A percentile compares a stretch with the other conserved stretches of the same genome.
Conservation (phyloP, 1,139 yeast genomes). For the Sugiyamaella sp. region DNA sequence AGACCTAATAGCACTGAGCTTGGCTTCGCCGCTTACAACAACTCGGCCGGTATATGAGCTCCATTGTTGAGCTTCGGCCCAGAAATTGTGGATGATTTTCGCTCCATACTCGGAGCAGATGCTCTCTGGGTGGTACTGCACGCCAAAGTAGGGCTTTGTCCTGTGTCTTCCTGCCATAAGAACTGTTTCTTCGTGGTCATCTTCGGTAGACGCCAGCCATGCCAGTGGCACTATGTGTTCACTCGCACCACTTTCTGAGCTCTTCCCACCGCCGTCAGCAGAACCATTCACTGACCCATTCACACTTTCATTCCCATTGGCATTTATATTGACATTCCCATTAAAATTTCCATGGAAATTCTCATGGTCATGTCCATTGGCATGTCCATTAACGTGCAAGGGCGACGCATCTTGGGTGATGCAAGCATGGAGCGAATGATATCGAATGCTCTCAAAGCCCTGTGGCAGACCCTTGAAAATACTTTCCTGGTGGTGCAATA, state of each 20-base stretch:
- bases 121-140: slow-evolving; percentile 97
- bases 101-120: slow-evolving; percentile 76
- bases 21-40: slow-evolving; percentile 16
- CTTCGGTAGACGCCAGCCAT: slow-evolving; percentile 22
- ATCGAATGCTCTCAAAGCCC: slow-evolving; percentile 71
- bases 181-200: slow-evolving; percentile 41
- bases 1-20: slow-evolving; percentile 22
- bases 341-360: too few relatives aligned
- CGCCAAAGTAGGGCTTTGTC: slow-evolving; percentile 77
- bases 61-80: slow-evolving; percentile 51
- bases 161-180: slow-evolving; percentile 80
- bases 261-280: slow-evolving; percentile 9
- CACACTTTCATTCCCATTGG: too few relatives aligned
- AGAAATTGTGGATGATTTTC: slow-evolving; percentile 62
- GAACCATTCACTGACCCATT: too few relatives aligned
- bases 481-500: slow-evolving; percentile 43
- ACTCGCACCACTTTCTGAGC: slow-evolving; percentile 27
- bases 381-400: not conserved
- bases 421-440: slow-evolving; percentile 78
- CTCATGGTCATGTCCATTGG: not conserved
- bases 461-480: slow-evolving; percentile 49
- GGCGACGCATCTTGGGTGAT: slow-evolving; percentile 11
- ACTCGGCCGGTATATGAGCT: slow-evolving; percentile 17
- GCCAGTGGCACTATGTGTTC: slow-evolving; percentile 31
- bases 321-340: too few relatives aligned